Percentiles rank a stretch among this genome's conserved stretches.
These are phyloP conservation scores for Apiospora arundinis DNA, from an alignment of 2,329 filamentous ascomycete genomes.

Conservation along the genomic window DNA sequence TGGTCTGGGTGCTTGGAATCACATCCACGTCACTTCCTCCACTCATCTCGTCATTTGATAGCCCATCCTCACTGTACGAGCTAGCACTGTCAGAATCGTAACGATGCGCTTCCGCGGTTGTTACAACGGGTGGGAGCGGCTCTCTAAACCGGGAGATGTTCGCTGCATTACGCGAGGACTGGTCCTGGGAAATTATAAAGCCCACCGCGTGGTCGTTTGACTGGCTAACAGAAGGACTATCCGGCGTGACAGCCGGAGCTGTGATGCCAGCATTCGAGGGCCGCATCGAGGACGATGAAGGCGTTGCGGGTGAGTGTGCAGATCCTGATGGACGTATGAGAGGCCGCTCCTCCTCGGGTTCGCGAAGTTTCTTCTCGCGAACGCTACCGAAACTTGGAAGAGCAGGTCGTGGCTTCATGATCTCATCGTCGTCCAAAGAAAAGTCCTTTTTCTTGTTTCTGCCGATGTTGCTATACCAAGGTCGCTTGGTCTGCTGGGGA, in stretches of 20 bases:
- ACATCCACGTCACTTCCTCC: constrained; percentile 29
- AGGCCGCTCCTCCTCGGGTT: constrained; percentile 60
- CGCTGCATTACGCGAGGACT: constrained; percentile 57
- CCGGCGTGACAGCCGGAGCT: constrained; percentile 35
- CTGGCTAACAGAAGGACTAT: constrained; percentile 48
- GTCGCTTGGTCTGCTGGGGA: constrained; percentile 49
- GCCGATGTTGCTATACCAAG: constrained; percentile 59
- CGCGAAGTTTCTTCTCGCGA: constrained; percentile 63
- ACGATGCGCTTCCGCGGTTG: constrained; percentile 69
- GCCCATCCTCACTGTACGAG: constrained; percentile 47
- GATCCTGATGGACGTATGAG: constrained; percentile 61
- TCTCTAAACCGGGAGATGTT: constrained; percentile 65
- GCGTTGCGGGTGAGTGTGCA: constrained; percentile 35
- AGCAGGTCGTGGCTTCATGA: constrained; percentile 77
- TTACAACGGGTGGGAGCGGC: constrained; percentile 74
- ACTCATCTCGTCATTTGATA: constrained; percentile 27
- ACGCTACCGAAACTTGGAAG: constrained; percentile 79
- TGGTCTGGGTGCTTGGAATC: constrained; percentile 29
- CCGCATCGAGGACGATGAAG: constrained; percentile 36
- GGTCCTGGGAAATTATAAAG: constrained; percentile 60
- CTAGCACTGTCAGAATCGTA: constrained; percentile 65
- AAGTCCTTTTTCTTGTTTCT: constrained; percentile 58
- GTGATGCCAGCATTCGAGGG: constrained; percentile 33
- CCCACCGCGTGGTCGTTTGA: constrained; percentile 68
- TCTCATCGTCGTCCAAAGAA: constrained; percentile 64